Percentiles rank a stretch among this genome's conserved stretches.
Evolutionary conservation across 768 basidiomycete species (phyloP).

Genomic region (Wakefieldia striispora): DNA sequence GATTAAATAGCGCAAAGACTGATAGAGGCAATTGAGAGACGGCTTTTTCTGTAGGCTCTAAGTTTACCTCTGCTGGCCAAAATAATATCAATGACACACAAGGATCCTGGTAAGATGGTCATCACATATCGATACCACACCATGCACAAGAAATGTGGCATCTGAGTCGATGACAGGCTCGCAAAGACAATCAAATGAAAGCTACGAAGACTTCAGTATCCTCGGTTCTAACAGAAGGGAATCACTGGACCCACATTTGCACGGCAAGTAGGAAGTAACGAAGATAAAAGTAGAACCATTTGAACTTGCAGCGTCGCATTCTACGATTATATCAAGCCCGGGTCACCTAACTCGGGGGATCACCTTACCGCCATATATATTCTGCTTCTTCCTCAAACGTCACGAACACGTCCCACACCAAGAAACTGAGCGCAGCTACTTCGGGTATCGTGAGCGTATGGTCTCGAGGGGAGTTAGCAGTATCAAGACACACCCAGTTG

Average conservation of each 20-base stretch:
- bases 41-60: not conserved
- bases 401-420: slow-evolving; percentile 28
- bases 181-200: slow-evolving; percentile 8
- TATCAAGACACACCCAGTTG: slow-evolving; percentile 7
- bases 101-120: slow-evolving; percentile 4
- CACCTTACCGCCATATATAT: slow-evolving; percentile 31
- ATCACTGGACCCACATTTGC: slow-evolving; percentile 9
- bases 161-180: slow-evolving; percentile 6
- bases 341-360: too few species aligned
- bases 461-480: not conserved
- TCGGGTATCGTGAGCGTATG: not conserved
- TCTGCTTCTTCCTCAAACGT: slow-evolving; percentile 26
- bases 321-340: too few species aligned
- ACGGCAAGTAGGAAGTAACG: slow-evolving; percentile 14
- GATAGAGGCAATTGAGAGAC: not conserved
- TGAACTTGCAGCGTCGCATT: slow-evolving; percentile 8
- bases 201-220: not conserved
- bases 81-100: slow-evolving; percentile 19
- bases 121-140: slow-evolving; percentile 11
- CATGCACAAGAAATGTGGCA: slow-evolving; percentile 8
- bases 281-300: slow-evolving; percentile 19
- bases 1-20: slow-evolving; percentile 35
- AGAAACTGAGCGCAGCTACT: slow-evolving; percentile 27
- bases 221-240: not conserved
- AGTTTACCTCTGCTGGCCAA: slow-evolving; percentile 27